These are phyloP conservation scores for Komagataella phaffii DNA, from an alignment of 805 yeast species.

Conservation along the genomic window DNA sequence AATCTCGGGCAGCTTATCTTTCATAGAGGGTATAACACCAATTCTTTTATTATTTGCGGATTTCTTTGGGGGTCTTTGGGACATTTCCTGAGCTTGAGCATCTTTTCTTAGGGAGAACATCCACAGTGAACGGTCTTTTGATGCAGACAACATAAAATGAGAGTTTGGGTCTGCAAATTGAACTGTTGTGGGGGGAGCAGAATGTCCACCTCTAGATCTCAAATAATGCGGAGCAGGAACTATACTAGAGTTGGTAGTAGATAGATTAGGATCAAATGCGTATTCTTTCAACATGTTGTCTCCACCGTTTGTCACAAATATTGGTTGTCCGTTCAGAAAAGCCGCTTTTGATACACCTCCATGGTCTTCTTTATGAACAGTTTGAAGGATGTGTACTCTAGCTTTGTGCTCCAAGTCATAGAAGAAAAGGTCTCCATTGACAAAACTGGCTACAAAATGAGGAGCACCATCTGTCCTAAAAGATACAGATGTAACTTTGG, in stretches of 20 bases:
- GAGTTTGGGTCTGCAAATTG: constrained; percentile 62
- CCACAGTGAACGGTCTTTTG: constrained; percentile 83
- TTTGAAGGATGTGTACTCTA: constrained; percentile 63
- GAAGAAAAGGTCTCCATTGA: constrained; percentile 73
- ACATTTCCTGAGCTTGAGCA: constrained; percentile 88
- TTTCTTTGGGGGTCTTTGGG: constrained; percentile 48
- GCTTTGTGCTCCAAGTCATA: constrained; percentile 65
- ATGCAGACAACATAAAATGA: constrained; percentile 77
- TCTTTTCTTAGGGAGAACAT: constrained; percentile 86
- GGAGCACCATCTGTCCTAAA: constrained; percentile 87
- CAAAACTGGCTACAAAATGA: constrained; percentile 68
- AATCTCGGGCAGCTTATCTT: constrained; percentile 70
- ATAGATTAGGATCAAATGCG: constrained; percentile 85
- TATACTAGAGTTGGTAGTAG: constrained; percentile 46
- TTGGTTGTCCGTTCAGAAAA: constrained; percentile 85
- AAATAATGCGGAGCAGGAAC: constrained; percentile 84
- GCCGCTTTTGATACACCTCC: constrained; percentile 70
- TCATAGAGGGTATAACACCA: constrained; percentile 38
- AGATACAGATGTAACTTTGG: constrained; percentile 47
- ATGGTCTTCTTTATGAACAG: constrained; percentile 54
- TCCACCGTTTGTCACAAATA: constrained; percentile 78
- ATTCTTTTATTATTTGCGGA: constrained; percentile 34
- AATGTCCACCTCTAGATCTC: constrained; percentile 95
- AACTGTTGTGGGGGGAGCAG: constrained; percentile 73
- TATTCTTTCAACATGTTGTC: constrained; percentile 83